Evolutionary conservation across 2,329 filamentous ascomycete species (phyloP).

Genomic region (Eutypella sp.): DNA sequence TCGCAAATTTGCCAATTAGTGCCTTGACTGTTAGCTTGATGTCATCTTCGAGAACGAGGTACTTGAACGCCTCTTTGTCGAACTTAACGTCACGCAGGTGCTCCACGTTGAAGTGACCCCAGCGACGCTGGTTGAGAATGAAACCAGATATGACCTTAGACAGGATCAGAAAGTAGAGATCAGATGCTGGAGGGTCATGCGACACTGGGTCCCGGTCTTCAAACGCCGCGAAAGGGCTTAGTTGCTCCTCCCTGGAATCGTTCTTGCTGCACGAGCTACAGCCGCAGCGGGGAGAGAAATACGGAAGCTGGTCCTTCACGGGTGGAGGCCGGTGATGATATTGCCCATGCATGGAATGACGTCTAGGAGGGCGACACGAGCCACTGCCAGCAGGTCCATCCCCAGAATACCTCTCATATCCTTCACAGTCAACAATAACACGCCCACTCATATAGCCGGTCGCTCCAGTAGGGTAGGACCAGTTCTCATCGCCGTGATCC

Average conservation of each 20-base stretch:
- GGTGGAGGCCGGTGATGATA: conserved; percentile 6
- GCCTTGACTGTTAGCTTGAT: conserved; percentile 43
- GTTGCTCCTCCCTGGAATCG: conserved; percentile 9
- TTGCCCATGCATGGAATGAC: conserved; percentile 4
- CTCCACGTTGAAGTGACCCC: conserved; percentile 38
- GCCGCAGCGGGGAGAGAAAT: conserved; percentile 36
- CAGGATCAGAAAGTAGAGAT: conserved; percentile 40
- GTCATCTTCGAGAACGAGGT: conserved; percentile 43
- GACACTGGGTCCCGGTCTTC: conserved; percentile 33
- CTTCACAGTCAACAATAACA: conserved; percentile 39
- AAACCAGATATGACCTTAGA: conserved; percentile 43
- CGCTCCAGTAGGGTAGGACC: conserved; percentile 15
- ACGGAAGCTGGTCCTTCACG: conserved; percentile 34
- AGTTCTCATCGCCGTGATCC: conserved; percentile 14
- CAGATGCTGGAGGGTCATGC: conserved; percentile 32
- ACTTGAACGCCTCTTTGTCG: conserved; percentile 45
- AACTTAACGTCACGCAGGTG: conserved; percentile 35
- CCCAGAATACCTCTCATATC: conserved; percentile 31
- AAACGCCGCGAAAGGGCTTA: conserved; percentile 34
- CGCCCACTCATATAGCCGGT: conserved; percentile 32
- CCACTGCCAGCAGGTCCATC: conserved; percentile 18
- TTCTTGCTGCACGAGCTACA: conserved; percentile 31
- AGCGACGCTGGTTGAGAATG: conserved; percentile 38
- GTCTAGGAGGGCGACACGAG: background rate
- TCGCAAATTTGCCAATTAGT: conserved; percentile 43